Base-by-base conservation (phyloP, 257 asterid genomes). In the Rhazya stricta region DNA sequence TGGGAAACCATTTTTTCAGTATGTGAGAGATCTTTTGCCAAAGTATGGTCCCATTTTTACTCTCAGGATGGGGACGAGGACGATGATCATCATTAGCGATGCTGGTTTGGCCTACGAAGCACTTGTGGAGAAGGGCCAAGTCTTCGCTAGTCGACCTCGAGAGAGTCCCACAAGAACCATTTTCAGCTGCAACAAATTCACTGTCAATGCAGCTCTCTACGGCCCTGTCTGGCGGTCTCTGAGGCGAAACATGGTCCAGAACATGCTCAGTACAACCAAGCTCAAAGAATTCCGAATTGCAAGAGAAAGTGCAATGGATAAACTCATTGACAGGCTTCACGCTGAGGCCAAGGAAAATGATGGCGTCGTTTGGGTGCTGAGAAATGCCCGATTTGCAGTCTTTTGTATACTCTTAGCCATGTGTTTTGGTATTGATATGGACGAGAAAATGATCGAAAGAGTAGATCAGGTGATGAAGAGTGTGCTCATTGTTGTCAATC, bases 391-490 rank as follows among this genome's bases (percentile, higher is more conserved):
- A 19, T 92, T 89, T 15, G 98, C 96, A 0, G 90, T 85, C 0
- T 94, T 92, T 46, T 87, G 88, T 72, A 89, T 94, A 16, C 89
- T 92, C 0, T 45, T 88, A 0, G 71, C 91, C 0, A 92, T 92
- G 96, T 92, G 97, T 71, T 94, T 94, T 16, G 99, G 99, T 4
- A 53, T 94, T 0, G 96, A 89, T n/a, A 89, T 94, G 97, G 91
- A 88, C 37, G 90, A 81, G 29, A 76, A 87, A 32, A 83, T 80
- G 86, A 86, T 92, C 11, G 95, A 88, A 9, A 73, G 29, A 12
- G 82, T 94, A 16, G 99, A 94, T 46, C 86, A 86, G 18, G 77
- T 86, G 88, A 88, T 88, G 91, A 94, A 91, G 41, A 48, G 85
- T 0, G 96, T 94, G 4, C 83, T 94, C 29, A 79, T 94, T 1